These are phyloP conservation scores for Penicillium herquei DNA, from an alignment of 495 filamentous ascomycete genomes.

Conservation along the genomic window DNA sequence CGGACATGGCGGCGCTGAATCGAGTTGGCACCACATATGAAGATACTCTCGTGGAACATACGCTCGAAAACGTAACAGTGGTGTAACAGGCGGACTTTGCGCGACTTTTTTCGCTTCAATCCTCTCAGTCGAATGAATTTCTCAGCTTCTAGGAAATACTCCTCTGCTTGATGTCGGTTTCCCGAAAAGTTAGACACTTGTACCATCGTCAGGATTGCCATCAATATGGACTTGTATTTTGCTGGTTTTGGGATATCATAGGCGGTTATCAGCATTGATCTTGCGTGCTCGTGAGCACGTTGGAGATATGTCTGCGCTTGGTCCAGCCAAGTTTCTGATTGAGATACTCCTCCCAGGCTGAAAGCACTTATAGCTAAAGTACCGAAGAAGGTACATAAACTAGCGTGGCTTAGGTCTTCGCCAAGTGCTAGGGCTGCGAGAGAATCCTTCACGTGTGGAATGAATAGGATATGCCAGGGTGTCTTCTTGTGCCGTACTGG, in stretches of 20 bases:
- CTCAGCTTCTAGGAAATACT: slow-evolving; percentile 25
- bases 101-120: slow-evolving; percentile 22
- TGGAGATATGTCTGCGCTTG: slow-evolving; percentile 19
- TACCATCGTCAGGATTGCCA: slow-evolving; percentile 27
- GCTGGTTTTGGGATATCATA: slow-evolving; percentile 18
- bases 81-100: slow-evolving; percentile 28
- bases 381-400: slow-evolving; percentile 19
- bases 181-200: slow-evolving; percentile 19
- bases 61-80: slow-evolving; percentile 31
- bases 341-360: slow-evolving; percentile 18
- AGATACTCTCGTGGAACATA: slow-evolving; percentile 31
- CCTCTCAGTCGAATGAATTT: slow-evolving; percentile 25
- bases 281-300: slow-evolving; percentile 17
- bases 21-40: slow-evolving; percentile 19
- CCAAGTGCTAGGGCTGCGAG: slow-evolving; percentile 24
- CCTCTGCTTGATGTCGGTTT: slow-evolving; percentile 15
- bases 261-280: slow-evolving; percentile 14
- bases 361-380: slow-evolving; percentile 26
- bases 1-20: slow-evolving; percentile 12
- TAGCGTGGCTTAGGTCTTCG: slow-evolving; percentile 18
- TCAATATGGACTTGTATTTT: slow-evolving; percentile 31
- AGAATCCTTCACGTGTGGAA: slow-evolving; percentile 23
- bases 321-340: slow-evolving; percentile 15
- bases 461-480: slow-evolving; percentile 24
- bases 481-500: slow-evolving; percentile 22